These are phyloP conservation scores for Lobulomyces angularis DNA, from an alignment of 192 early-diverging fungal species.

Conservation along the genomic window DNA sequence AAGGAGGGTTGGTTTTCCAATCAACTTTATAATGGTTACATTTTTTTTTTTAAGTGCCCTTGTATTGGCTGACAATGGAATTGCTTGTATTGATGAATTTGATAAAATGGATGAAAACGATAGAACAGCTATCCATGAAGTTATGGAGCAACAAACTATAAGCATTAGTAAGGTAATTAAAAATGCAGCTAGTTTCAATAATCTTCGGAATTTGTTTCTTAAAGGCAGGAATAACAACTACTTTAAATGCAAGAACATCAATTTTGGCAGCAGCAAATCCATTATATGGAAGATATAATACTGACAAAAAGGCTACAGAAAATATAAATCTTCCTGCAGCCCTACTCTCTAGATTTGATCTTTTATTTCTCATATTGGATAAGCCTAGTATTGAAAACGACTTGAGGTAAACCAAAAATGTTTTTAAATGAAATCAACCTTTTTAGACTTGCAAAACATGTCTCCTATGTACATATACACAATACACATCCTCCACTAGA, in stretches of 20 bases:
- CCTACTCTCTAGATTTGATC: conserved; percentile 83
- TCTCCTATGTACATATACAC: conserved; percentile 85
- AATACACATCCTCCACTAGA: conserved; percentile 58
- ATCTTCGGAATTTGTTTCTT: not conserved
- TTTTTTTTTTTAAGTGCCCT: too few relatives aligned
- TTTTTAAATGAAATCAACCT: not conserved
- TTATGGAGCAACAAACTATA: conserved; percentile 99
- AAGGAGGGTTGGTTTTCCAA: too few relatives aligned
- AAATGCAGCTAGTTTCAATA: not conserved
- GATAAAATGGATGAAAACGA: conserved; percentile 98
- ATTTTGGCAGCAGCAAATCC: conserved; percentile 97
- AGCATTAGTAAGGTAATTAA: conserved; percentile 69
- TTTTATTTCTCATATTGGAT: conserved; percentile 83
- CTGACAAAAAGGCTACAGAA: conserved; percentile 59
- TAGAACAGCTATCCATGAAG: conserved; percentile 96
- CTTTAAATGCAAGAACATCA: conserved; percentile 86
- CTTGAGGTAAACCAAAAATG: conserved; percentile 16
- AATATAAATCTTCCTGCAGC: conserved; percentile 97
- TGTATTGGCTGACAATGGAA: conserved; percentile 93
- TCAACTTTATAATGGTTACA: too few relatives aligned
- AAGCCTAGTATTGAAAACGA: conserved; percentile 68
- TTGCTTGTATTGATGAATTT: conserved; percentile 99
- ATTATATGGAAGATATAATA: conserved; percentile 89
- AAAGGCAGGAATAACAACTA: conserved; percentile 90
- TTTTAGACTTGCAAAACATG: conserved; percentile 63